Conservation (phyloP, 2,329 filamentous ascomycete genomes). For the Paraconiothyrium sp. region DNA sequence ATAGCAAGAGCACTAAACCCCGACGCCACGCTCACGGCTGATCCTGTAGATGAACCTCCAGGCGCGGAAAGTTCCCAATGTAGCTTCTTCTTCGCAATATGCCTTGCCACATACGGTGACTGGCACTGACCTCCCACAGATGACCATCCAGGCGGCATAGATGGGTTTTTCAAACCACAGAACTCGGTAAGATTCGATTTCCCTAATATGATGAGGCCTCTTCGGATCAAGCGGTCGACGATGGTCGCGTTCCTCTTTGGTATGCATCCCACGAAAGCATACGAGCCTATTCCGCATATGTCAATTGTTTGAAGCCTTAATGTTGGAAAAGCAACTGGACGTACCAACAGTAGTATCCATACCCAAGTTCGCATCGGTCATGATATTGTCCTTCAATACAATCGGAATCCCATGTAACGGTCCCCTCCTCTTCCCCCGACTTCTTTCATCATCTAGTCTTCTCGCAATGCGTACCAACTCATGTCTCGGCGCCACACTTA, state of each 20-base stretch:
- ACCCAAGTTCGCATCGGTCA: slow-evolving; percentile 48
- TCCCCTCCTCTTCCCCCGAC: slow-evolving; percentile 46
- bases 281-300: slow-evolving; percentile 35
- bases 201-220: slow-evolving; percentile 55
- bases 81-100: slow-evolving; percentile 48
- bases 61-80: slow-evolving; percentile 50
- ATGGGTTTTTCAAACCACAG: slow-evolving; percentile 47
- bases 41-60: slow-evolving; percentile 50
- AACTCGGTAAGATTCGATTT: slow-evolving; percentile 56
- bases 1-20: slow-evolving; percentile 53
- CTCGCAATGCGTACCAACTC: slow-evolving; percentile 48
- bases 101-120: slow-evolving; percentile 50
- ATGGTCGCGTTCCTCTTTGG: slow-evolving; percentile 51
- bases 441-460: slow-evolving; percentile 53
- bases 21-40: slow-evolving; percentile 51
- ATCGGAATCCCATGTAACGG: slow-evolving; percentile 56
- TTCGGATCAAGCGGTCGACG: slow-evolving; percentile 48
- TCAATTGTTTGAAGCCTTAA: slow-evolving; percentile 4
- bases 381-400: slow-evolving; percentile 55
- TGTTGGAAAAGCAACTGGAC: slow-evolving; percentile 7
- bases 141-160: slow-evolving; percentile 53
- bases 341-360: slow-evolving; percentile 55
- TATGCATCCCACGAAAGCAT: slow-evolving; percentile 50
- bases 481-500: slow-evolving; percentile 50
- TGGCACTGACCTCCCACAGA: slow-evolving; percentile 52